Base-by-base conservation (phyloP, 202 grass and related monocot species). In the Sporobolus alterniflorus region DNA sequence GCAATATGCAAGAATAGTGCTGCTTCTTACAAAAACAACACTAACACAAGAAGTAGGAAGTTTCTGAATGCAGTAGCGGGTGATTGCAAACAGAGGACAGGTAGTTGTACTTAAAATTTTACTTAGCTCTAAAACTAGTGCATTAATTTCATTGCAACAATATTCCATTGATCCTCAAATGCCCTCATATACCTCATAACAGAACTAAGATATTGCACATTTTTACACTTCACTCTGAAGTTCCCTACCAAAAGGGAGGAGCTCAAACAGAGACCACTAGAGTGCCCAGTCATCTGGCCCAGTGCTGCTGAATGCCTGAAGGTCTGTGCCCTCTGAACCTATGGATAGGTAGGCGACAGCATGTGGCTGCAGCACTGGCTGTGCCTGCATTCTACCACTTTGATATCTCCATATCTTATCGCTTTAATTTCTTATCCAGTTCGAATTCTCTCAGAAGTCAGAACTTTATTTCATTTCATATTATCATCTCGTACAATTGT, bases 131-230 rank as follows among this genome's bases (percentile, higher is more conserved):
- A 69, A 42, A 52, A 31, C 10, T 29, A 43, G 6, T 56, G 34
- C 42, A 43, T 2, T 43, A 43, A 11, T 43, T 43, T 43, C 42
- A 11, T 43, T 43, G 42, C 10, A 43, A 43, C 42, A 43, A 43
- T 43, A 10, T 43, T 43, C 11, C 42, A 12, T 9, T 43, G 42
- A 31, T 50, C 33, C 33, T 62, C 54, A 74, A 52, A 73, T 39
- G 28, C 30, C 22, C 30, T 33, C 2, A 32, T 49, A 11, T 64
- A 24, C 17, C 20, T 25, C 7, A 17, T 65, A 77, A 72, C 5
- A 34, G 21, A 67, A 6, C 28, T 12, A 72, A 20, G 28, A 80
- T 48, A 66, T 74, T 74, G 66, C 49, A 67, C 63, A 79, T 32
- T 6, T 18, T 9, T 2, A 41, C 54, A 65, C 15, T 64, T 62